These are phyloP conservation scores for Paraglomus brasilianum DNA, from an alignment of 192 early-diverging fungal genomes.

Conservation along the genomic window DNA sequence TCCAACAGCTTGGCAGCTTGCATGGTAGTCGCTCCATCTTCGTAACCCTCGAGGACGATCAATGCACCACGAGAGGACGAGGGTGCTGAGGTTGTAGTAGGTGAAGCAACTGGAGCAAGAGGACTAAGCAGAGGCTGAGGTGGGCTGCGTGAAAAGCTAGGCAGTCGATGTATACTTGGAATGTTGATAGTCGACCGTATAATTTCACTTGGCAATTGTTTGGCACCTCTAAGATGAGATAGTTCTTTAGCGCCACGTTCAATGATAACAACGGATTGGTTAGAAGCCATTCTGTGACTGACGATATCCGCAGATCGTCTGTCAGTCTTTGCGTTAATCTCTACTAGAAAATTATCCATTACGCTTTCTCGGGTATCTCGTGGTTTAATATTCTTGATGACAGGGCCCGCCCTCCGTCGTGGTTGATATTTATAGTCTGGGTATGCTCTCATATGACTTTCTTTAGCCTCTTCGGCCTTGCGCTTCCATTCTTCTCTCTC, in stretches of 20 bases:
- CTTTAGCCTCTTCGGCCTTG: constrained; percentile 31
- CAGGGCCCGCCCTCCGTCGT: constrained; percentile 19
- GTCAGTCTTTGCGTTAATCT: constrained; percentile 2
- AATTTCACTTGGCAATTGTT: too few species aligned
- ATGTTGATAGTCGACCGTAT: too few species aligned
- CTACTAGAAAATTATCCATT: constrained; percentile 27
- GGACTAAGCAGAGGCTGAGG: too few species aligned
- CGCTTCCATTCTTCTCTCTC: constrained; percentile 31
- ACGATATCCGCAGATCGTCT: neutral
- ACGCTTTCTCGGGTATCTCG: neutral
- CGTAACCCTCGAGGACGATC: constrained; percentile 31
- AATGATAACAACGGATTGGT: constrained; percentile 26
- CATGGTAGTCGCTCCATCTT: constrained; percentile 17
- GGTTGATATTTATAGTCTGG: constrained; percentile 34
- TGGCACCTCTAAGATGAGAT: neutral
- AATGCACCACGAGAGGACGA: constrained; percentile 12
- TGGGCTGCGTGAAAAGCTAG: too few species aligned
- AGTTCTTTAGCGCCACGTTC: constrained; percentile 30
- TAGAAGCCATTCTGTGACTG: neutral
- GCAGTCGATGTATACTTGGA: too few species aligned
- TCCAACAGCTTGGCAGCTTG: constrained; percentile 25
- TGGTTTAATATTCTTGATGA: constrained; percentile 5
- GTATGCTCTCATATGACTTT: constrained; percentile 30
- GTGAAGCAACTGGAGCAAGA: neutral
- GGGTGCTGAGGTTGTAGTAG: neutral